Evolutionary conservation across 495 filamentous ascomycete species (phyloP).

Genomic region (Hypomontagnella monticulosa): DNA sequence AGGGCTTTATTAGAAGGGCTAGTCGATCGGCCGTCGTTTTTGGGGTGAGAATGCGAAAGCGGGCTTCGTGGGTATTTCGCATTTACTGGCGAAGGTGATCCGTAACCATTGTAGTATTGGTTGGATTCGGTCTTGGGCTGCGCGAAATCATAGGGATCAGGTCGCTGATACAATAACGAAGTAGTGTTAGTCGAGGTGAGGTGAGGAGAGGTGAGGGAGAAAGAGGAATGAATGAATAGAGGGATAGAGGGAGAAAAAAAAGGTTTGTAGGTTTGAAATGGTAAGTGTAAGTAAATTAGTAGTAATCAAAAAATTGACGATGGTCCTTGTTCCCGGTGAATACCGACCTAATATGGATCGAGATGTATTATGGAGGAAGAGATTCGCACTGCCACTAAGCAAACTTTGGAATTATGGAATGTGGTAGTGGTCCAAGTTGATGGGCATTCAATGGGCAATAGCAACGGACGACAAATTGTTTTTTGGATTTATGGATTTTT

Average conservation of each 20-base stretch:
- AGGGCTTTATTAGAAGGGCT: constrained; percentile 61
- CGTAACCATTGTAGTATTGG: constrained; percentile 65
- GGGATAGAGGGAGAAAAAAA: constrained; percentile 12
- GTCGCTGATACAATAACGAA: constrained; percentile 49
- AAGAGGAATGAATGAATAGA: constrained; percentile 15
- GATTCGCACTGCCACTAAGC: constrained; percentile 38
- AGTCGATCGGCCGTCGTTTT: constrained; percentile 62
- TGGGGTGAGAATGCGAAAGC: constrained; percentile 61
- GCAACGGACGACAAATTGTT: neutral
- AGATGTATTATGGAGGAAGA: neutral
- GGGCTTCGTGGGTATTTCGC: constrained; percentile 66
- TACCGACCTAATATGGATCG: constrained; percentile 12
- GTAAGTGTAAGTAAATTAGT: too few relatives aligned
- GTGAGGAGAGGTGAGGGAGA: constrained; percentile 21
- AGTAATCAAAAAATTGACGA: constrained; percentile 35
- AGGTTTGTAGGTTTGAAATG: constrained; percentile 13
- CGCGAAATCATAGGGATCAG: constrained; percentile 63
- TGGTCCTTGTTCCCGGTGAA: constrained; percentile 26
- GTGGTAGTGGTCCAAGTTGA: constrained; percentile 4
- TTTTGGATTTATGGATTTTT: neutral
- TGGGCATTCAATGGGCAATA: neutral
- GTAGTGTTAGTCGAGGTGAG: constrained; percentile 24
- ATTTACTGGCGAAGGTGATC: constrained; percentile 67
- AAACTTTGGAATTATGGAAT: constrained; percentile 31
- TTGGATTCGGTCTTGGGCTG: constrained; percentile 47